Evolutionary conservation across 345 rosid genomes (phyloP).

Genomic region (Syzygium aromaticum): DNA sequence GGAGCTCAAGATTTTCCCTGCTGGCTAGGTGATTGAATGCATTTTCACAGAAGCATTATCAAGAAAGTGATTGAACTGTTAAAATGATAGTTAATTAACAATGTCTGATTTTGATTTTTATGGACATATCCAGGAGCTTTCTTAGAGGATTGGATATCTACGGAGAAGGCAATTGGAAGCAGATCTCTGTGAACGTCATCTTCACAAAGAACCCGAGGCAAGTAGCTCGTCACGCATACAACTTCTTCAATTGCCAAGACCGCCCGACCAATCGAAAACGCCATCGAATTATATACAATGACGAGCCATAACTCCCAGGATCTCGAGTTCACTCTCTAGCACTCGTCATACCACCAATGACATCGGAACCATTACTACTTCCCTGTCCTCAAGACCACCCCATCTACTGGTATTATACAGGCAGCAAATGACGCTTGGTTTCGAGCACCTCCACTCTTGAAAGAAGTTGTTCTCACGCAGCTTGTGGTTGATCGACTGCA

Average conservation of each 20-base stretch:
- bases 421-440: too few species aligned
- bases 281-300: neutral
- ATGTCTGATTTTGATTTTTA: neutral
- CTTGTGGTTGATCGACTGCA: neutral
- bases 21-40: neutral
- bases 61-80: neutral
- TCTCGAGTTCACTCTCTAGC: neutral
- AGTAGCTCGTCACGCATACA: slow-evolving; percentile 10
- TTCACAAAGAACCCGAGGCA: neutral
- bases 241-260: neutral
- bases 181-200: slow-evolving; percentile 2
- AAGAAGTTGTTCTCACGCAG: neutral
- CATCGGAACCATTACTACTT: neutral
- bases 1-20: neutral
- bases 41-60: neutral
- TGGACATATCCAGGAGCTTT: neutral
- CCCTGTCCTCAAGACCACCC: neutral
- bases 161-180: slow-evolving; percentile 8
- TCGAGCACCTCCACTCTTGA: neutral
- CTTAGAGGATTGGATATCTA: neutral
- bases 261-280: neutral
- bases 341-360: neutral
- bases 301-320: neutral
- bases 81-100: neutral
- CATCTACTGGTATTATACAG: too few species aligned